Base-by-base conservation (phyloP, 352 stramenopile species). In the Pythium dissimile region DNA sequence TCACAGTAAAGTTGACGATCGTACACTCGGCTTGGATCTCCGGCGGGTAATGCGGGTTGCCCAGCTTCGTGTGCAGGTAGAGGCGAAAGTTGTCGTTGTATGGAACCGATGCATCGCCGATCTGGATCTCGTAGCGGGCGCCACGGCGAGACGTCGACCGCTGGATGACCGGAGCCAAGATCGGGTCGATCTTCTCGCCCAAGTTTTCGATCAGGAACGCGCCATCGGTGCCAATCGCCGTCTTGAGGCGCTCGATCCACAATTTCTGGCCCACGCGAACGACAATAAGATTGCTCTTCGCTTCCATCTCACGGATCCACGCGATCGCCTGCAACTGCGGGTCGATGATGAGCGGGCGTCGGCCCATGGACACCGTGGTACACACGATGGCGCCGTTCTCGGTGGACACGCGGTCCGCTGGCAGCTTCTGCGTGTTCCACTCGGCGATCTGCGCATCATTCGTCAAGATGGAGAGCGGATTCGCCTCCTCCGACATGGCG, bases 1-100 rank as follows among this genome's bases (percentile, higher is more conserved):
- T 98, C 26, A 98, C 93, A 5, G 93, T 98, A 53, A 98, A 98
- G 72, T 98, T 98, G 37, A 98, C 89, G 21, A 98, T 89, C 31
- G 92, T 98, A 47, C 87, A 97, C 65, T 98, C 92, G 9, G 93
- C 93, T 63, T 98, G 93, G 52, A 98, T 97, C 69, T 98, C 93
- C 15, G 93, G 93, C 24, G 93, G 92, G 55, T 97, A 98, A 49
- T 98, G 93, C 38, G 93, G 93, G 38, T 98, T 98, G 6, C 80
- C 85, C 20, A 98, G 71, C 64, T 98, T 98, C n/a, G 92, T 98
- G 72, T 98, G 92, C 43, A 98, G 54, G 52, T 97, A 98, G 43
- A 98, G 70, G 30, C 87, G 80, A 67, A 98, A 98, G 34, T 96
- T 90, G 52, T 96, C 86, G 51, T 97, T 95, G 66, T 97, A 98